Base-by-base conservation (phyloP, 495 filamentous ascomycete genomes). In the Barbatosphaeria neglecta region DNA sequence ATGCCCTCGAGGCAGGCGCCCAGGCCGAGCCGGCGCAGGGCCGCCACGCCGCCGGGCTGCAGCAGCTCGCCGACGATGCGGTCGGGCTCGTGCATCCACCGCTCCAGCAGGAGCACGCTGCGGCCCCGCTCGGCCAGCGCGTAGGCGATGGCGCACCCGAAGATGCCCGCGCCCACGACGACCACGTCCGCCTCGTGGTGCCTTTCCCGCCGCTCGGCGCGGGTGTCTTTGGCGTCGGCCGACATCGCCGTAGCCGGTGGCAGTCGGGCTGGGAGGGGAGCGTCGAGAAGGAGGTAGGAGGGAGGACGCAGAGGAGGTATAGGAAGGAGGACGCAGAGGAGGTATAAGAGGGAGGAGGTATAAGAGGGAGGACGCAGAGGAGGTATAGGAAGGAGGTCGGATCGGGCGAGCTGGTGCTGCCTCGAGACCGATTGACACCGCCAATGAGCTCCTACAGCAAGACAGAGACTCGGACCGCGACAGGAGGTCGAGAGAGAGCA, bases 41-140 rank as follows among this genome's bases (percentile, higher is more conserved):
- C 89, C 37, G 73, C 66, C 33, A 95, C 81, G 37, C 92, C 92
- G 24, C 92, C 92, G 4, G 92, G 92, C 62, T 98, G 92, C 58
- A 98, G 67, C 48, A 98, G 66, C 69, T 98, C 92, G 45, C 92
- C 92, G 18, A 98, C 90, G 56, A 98, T 98, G 46, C 92, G 82
- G 69, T 97, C 87, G 11, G 92, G 92, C 68, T 96, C 86, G 65
- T 90, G 89, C 61, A 95, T 69, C 63, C 83, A 90, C 51, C 73
- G 73, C 65, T 98, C 92, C 18, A 98, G 76, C 42, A 98, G 68
- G n/a, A 95, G 75, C 15, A 98, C 89, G 59, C 82, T 90, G 28
- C 92, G 81, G 11, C 89, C 89, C 63, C 97, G 93, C 39, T 77
- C 77, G 11, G 81, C 81, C 31, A 90, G 76, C 23, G 89, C 83